Percentiles rank a stretch among this genome's conserved stretches.
Evolutionary conservation across 306 rosid species (phyloP).

Genomic region (Pachyrhizus erosus): DNA sequence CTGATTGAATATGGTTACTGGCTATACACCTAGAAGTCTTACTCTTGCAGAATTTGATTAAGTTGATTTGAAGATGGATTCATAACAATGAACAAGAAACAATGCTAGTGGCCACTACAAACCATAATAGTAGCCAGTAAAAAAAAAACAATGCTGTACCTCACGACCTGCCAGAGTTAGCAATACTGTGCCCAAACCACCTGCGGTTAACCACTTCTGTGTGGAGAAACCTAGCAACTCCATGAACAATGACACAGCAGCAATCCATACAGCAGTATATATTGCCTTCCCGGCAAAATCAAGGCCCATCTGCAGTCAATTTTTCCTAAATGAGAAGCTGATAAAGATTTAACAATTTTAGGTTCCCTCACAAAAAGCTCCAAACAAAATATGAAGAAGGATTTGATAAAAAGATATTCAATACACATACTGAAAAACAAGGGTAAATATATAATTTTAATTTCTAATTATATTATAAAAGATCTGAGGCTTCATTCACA

Average conservation of each 20-base stretch:
- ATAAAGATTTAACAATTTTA: slow-evolving; percentile 24
- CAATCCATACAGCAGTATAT: slow-evolving; percentile 95
- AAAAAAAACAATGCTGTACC: slow-evolving; percentile 60
- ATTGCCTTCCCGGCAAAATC: slow-evolving; percentile 95
- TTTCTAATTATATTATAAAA: neutral
- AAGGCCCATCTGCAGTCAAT: slow-evolving; percentile 78
- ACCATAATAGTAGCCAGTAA: slow-evolving; percentile 19
- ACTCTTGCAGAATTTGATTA: slow-evolving; percentile 8
- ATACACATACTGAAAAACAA: slow-evolving; percentile 23
- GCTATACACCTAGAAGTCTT: neutral
- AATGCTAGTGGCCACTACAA: neutral
- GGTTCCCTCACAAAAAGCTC: slow-evolving; percentile 25
- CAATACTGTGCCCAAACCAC: slow-evolving; percentile 97
- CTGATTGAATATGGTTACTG: slow-evolving; percentile 26
- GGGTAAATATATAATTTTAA: neutral
- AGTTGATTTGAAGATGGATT: slow-evolving; percentile 19
- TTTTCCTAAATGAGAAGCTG: slow-evolving; percentile 31
- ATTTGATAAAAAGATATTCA: slow-evolving; percentile 12
- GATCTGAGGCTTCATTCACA: slow-evolving; percentile 32
- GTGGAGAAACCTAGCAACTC: slow-evolving; percentile 98
- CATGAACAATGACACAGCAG: slow-evolving; percentile 95
- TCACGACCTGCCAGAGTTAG: slow-evolving; percentile 98
- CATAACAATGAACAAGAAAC: slow-evolving; percentile 29
- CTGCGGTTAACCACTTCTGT: slow-evolving; percentile 98
- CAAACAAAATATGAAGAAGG: slow-evolving; percentile 19